Evolutionary conservation across 192 early-diverging fungal genomes (phyloP).

Genomic region (Linnemannia exigua): DNA sequence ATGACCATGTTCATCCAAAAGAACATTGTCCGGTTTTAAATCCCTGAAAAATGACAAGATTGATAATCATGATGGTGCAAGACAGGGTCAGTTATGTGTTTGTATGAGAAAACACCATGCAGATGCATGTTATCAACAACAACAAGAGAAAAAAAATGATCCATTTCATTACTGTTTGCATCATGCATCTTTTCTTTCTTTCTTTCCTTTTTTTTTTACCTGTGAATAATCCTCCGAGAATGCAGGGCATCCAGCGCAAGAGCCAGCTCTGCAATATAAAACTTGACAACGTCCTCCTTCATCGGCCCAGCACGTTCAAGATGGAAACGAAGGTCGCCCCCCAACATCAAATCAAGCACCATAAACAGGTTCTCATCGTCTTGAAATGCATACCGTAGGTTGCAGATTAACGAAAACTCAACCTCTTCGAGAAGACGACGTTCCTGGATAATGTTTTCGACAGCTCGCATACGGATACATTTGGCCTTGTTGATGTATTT

Average conservation of each 20-base stretch:
- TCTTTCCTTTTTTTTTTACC: no score
- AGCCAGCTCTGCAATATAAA: slow-evolving; percentile 80
- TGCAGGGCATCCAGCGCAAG: slow-evolving; percentile 80
- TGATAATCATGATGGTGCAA: not conserved
- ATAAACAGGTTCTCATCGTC: slow-evolving; percentile 95
- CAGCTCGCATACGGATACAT: slow-evolving; percentile 88
- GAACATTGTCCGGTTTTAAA: slow-evolving; percentile 89
- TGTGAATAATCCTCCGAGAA: slow-evolving; percentile 77
- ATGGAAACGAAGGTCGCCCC: slow-evolving; percentile 96
- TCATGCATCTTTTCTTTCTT: no score
- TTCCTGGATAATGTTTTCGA: slow-evolving; percentile 94
- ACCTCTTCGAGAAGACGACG: slow-evolving; percentile 90
- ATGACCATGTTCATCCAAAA: slow-evolving; percentile 84
- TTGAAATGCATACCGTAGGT: slow-evolving; percentile 96
- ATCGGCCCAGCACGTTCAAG: slow-evolving; percentile 74
- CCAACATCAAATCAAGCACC: slow-evolving; percentile 95
- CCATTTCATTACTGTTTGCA: no score
- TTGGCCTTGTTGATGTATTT: slow-evolving; percentile 97
- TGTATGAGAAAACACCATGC: no score
- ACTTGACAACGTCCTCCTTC: slow-evolving; percentile 73
- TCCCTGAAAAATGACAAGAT: slow-evolving; percentile 63
- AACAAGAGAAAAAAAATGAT: no score
- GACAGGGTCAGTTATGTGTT: no score
- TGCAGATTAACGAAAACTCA: slow-evolving; percentile 87
- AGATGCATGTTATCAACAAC: no score